Base-by-base conservation (phyloP, 805 yeast genomes). In the Metschnikowia anglica region DNA sequence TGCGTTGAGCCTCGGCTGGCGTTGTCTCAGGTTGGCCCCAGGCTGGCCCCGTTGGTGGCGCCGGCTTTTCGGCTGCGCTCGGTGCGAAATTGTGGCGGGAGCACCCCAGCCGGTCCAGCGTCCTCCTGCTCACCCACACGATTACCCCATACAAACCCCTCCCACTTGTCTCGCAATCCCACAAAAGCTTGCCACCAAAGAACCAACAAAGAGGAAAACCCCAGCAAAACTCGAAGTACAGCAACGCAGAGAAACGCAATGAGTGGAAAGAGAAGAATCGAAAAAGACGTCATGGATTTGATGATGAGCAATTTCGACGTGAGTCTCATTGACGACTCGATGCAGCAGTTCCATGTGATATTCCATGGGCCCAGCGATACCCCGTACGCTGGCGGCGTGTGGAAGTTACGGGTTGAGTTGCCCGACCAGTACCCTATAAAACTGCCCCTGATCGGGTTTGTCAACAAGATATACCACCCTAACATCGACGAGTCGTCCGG, bases 381-480 rank as follows among this genome's bases (percentile, higher is more conserved):
- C 1, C 95, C 96, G 4, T 91, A 89, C 62, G 88, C 84, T 53
- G 87, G 86, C 1, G 98, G 98, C 0, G 70, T 76, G 2, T 91
- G 98, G 97, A 82, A 83, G 58, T 72, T 91, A 25, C 88, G 88
- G 56, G 97, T 91, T 13, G 97, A 91, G 59, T 72, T 91, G 44
- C 98, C 98, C 2, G 95, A 88, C 59, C 95, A 87, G 58, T 91
- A 91, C 56, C 99, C 99, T 0, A 88, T 87, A 62, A 91, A 88
- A 59, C 86, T 96, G 3, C 99, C 99, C 5, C 88, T 97, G 12
- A 89, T 91, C 49, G 98, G 97, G 6, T 91, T 91, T 60, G 80
- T 80, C 39, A 93, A 90, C 65, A 85, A 83, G 59, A 91, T 93
- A 15, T 90, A 80, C 66, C 99, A 91, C 62, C 99, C 99, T 5